Percentiles rank a stretch among this genome's conserved stretches.
These are phyloP conservation scores for Polygonum maritimum DNA, from an alignment of 148 eudicot genomes.

Conservation along the genomic window DNA sequence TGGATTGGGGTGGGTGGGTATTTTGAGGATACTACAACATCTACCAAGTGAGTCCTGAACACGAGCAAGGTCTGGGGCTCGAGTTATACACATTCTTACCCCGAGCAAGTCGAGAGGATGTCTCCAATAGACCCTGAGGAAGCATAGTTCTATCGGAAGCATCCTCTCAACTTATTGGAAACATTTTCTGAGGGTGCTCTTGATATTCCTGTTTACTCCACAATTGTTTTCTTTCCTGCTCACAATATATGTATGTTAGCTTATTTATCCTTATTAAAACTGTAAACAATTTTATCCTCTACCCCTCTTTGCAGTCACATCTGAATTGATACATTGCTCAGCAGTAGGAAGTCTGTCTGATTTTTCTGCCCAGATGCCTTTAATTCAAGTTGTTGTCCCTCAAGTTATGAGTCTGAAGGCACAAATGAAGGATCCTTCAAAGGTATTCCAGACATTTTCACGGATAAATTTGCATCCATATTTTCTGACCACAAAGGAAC, in stretches of 20 bases:
- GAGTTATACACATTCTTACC: no score
- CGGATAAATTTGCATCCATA: neutral
- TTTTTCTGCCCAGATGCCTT: conserved; percentile 62
- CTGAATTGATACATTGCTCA: conserved; percentile 88
- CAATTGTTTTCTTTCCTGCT: neutral
- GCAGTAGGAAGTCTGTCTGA: conserved; percentile 59
- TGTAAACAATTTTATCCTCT: neutral
- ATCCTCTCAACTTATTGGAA: neutral
- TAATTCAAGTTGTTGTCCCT: conserved; percentile 89
- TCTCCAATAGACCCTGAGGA: no score
- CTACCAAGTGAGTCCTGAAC: no score
- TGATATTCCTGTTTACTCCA: neutral
- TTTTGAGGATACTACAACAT: no score
- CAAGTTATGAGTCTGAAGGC: conserved; percentile 79
- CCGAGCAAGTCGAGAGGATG: no score
- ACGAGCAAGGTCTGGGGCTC: no score
- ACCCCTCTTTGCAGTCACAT: conserved; percentile 54
- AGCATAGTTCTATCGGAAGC: no score
- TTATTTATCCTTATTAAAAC: neutral
- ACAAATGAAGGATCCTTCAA: conserved; percentile 73
- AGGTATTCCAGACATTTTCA: conserved; percentile 38
- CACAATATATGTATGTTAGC: neutral
- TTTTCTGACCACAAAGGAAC: neutral
- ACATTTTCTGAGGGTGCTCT: neutral
- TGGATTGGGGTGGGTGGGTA: neutral